These are phyloP conservation scores for Nemania sp. DNA, from an alignment of 2,329 filamentous ascomycete species.

Conservation along the genomic window DNA sequence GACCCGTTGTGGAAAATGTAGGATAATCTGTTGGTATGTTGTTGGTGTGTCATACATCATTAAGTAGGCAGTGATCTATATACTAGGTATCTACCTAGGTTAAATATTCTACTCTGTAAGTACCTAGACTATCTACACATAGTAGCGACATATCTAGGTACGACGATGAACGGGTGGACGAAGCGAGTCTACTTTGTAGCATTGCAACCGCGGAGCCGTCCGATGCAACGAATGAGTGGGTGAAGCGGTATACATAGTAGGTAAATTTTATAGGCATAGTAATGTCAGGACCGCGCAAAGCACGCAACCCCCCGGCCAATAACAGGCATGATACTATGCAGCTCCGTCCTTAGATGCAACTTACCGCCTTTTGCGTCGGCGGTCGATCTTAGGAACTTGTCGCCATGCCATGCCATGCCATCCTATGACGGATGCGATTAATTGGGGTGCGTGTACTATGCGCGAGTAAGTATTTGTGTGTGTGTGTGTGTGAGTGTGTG, in stretches of 20 bases:
- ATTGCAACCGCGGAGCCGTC: conserved; percentile 33
- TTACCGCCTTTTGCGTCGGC: conserved; percentile 34
- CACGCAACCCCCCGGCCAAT: conserved; percentile 18
- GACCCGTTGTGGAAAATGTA: conserved; percentile 13
- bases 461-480: neutral
- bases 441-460: neutral
- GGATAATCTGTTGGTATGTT: neutral
- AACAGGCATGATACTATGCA: conserved; percentile 14
- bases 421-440: neutral
- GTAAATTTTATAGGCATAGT: neutral
- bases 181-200: neutral
- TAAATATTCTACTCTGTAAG: neutral
- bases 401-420: neutral
- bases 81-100: neutral
- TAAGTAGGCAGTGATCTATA: neutral
- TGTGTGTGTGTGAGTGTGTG: neutral
- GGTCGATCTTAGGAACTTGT: conserved; percentile 21
- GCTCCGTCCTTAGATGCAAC: conserved; percentile 27
- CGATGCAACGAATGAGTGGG: conserved; percentile 16
- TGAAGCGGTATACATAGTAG: conserved; percentile 10
- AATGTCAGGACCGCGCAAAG: conserved; percentile 11
- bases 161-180: conserved; percentile 11
- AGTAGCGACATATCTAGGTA: too few relatives aligned
- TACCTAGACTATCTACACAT: too few relatives aligned
- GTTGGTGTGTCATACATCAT: neutral